Evolutionary conservation across 225 moss, liverwort and hornwort genomes (phyloP).

Genomic region (Pseudisothecium myosuroides): DNA sequence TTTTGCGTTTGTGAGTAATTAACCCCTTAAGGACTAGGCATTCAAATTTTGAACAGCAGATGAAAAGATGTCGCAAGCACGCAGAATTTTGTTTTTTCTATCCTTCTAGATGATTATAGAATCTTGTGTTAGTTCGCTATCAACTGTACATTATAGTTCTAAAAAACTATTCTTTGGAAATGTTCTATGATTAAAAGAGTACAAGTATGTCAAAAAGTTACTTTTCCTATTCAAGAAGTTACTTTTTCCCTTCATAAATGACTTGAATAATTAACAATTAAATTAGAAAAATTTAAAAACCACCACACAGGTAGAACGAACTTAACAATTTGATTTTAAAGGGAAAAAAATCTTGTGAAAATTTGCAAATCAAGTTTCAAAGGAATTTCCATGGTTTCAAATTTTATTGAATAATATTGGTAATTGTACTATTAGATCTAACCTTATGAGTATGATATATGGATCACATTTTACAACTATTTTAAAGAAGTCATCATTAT

Average conservation of each 20-base stretch:
- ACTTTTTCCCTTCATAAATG: neutral
- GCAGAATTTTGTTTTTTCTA: neutral
- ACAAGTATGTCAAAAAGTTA: neutral
- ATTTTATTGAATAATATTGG: neutral
- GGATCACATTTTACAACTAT: neutral
- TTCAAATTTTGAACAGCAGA: neutral
- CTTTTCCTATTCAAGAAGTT: neutral
- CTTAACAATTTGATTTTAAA: too few relatives aligned
- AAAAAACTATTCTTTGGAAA: neutral
- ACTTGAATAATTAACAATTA: neutral
- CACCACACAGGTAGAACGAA: neutral
- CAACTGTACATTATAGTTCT: neutral
- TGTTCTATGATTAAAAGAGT: neutral
- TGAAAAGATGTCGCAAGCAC: neutral
- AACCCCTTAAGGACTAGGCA: neutral
- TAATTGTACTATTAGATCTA: too few relatives aligned
- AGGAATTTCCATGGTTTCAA: neutral
- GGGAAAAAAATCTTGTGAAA: neutral
- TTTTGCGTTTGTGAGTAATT: neutral
- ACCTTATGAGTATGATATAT: neutral
- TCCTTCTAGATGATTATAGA: neutral
- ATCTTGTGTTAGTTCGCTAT: neutral
- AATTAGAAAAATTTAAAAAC: neutral
- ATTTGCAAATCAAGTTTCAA: neutral
- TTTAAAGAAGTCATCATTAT: neutral